Base-by-base conservation (phyloP, 441 rosid genomes). In the Kokia cookei region DNA sequence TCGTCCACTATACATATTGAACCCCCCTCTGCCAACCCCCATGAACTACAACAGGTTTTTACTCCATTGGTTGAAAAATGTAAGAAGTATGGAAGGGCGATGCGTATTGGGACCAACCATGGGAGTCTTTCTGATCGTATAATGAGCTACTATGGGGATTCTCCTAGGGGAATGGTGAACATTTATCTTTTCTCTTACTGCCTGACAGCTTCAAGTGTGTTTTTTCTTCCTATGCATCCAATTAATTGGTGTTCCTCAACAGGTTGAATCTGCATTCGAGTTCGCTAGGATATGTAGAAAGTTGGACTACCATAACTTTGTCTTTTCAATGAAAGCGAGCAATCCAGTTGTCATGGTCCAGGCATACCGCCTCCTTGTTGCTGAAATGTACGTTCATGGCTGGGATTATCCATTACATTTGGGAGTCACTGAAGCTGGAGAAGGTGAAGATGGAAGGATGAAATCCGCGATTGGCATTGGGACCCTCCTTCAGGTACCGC, bases 351-450 rank as follows among this genome's bases (percentile, higher is more conserved):
- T 95, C 80, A 95, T 95, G 99, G 99, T 95, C 85, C 96, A 91
- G 79, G 97, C 99, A 51, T 95, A 95, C 75, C 95, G 99, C 75
- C 84, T 91, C 55, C 99, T 95, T 9, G 85, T 93, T 59, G 93
- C 99, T 65, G 98, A 95, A 86, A 93, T 95, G 99, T 91, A 93
- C 77, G 95, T 87, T 75, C 91, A 89, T 17, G 99, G 98, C 45
- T 95, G 98, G 99, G 97, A 93, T 80, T 95, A 95, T 83, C 99
- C 97, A 57, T 77, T 95, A 69, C 99, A 95, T 77, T 87, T 93
- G 84, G 99, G 99, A 37, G 99, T 95, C 69, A 95, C 99, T 73
- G 98, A 95, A 87, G 99, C 98, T 75, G 99, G 99, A 83, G 99
- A 95, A 88, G 99, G 99, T 48, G 98, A 93, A 82, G 99, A 95